Evolutionary conservation across 1,284 basidiomycete species (phyloP).

Genomic region (Tylopilus orsonianus): DNA sequence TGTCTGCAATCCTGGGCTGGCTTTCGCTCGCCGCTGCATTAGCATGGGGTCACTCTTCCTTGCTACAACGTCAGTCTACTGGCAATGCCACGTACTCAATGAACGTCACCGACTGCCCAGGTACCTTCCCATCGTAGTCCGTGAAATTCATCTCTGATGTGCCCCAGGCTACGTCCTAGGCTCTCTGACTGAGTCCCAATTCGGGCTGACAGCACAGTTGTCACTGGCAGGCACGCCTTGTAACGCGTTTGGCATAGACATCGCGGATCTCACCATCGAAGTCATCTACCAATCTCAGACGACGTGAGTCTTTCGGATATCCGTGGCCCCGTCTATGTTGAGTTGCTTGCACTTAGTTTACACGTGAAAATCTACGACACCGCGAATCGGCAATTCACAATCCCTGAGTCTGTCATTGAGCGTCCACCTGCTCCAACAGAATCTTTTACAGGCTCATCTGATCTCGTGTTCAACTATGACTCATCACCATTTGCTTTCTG

Average conservation of each 20-base stretch:
- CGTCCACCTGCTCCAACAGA: conserved; percentile 41
- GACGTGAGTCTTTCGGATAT: conserved; percentile 34
- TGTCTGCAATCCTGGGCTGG: conserved; percentile 21
- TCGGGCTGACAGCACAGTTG: conserved; percentile 58
- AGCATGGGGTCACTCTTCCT: conserved; percentile 9
- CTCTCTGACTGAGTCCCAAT: conserved; percentile 43
- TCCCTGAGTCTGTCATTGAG: conserved; percentile 59
- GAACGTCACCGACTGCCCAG: conserved; percentile 33
- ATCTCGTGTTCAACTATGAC: conserved; percentile 70
- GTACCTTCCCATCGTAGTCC: conserved; percentile 10
- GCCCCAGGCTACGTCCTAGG: conserved; percentile 52
- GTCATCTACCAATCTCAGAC: conserved; percentile 62
- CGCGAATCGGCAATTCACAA: conserved; percentile 62
- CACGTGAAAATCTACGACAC: conserved; percentile 79
- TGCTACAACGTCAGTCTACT: conserved; percentile 7
- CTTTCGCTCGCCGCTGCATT: conserved; percentile 20
- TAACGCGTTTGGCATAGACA: conserved; percentile 72
- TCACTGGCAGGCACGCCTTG: conserved; percentile 60
- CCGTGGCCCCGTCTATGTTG: background rate
- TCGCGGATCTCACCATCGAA: conserved; percentile 59
- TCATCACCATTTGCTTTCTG: conserved; percentile 73
- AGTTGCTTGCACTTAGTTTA: conserved; percentile 42
- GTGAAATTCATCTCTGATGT: background rate
- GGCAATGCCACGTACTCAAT: conserved; percentile 14
- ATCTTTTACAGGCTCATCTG: conserved; percentile 43